Evolutionary conservation across 129 eudicot species (phyloP).

Genomic region (Arctium lappa): DNA sequence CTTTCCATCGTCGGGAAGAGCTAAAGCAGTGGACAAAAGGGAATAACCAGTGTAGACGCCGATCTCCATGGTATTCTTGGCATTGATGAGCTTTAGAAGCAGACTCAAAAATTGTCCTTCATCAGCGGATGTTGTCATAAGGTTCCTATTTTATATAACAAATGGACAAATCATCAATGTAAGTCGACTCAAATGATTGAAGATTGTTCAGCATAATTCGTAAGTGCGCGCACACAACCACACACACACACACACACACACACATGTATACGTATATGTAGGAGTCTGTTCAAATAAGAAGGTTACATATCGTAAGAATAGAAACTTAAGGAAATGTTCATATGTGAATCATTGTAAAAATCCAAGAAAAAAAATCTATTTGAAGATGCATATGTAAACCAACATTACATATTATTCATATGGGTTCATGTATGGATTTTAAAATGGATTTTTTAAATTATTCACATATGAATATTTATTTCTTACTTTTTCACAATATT

Average conservation of each 20-base stretch:
- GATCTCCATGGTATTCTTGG: not conserved
- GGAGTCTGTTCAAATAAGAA: not conserved
- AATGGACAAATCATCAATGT: not conserved
- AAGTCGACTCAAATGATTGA: not conserved
- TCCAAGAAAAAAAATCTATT: too few relatives aligned
- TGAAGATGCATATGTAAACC: not conserved
- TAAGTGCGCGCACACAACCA: not conserved
- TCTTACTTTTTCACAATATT: not conserved
- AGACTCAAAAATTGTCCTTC: slow-evolving; percentile 36
- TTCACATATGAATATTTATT: not conserved
- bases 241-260: not conserved
- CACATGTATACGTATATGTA: not conserved
- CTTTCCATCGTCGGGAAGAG: slow-evolving; percentile 35
- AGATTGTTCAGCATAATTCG: not conserved
- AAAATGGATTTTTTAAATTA: too few relatives aligned
- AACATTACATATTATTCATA: not conserved
- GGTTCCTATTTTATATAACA: slow-evolving; percentile 13
- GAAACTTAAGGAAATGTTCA: not conserved
- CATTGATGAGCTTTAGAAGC: slow-evolving; percentile 25
- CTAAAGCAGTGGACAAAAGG: slow-evolving; percentile 35
- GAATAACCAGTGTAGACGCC: slow-evolving; percentile 27
- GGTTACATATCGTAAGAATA: not conserved
- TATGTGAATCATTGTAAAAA: not conserved
- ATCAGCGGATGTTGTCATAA: slow-evolving; percentile 37
- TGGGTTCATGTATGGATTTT: not conserved